Evolutionary conservation across 2,329 filamentous ascomycete genomes (phyloP).

Genomic region (Arthrobotrys iridis): DNA sequence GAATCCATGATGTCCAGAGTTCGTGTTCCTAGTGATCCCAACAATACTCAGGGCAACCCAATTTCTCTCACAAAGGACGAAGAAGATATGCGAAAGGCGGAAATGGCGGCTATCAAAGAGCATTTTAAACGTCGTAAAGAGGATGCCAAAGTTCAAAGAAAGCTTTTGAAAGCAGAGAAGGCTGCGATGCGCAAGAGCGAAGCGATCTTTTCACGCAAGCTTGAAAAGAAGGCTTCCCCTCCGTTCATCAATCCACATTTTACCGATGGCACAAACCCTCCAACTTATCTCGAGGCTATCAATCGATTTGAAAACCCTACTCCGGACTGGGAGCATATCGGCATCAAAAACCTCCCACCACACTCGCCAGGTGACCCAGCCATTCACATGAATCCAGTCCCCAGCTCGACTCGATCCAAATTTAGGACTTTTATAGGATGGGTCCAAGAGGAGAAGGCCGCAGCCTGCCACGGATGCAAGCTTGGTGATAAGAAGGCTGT

Average conservation of each 20-base stretch:
- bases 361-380: background rate
- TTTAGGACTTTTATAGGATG: background rate
- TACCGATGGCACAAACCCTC: background rate
- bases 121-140: conserved; percentile 22
- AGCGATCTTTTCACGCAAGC: background rate
- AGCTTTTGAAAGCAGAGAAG: conserved; percentile 7
- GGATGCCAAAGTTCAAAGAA: conserved; percentile 11
- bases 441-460: background rate
- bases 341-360: background rate
- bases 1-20: background rate
- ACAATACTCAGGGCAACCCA: background rate
- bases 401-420: background rate
- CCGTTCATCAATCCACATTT: background rate
- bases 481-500: background rate
- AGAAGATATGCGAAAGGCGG: conserved; percentile 16
- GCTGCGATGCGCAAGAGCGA: conserved; percentile 7
- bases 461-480: background rate
- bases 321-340: background rate
- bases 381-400: background rate
- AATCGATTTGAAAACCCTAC: background rate
- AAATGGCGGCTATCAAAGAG: conserved; percentile 9
- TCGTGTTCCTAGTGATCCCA: background rate
- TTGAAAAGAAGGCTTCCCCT: background rate
- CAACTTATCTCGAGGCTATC: background rate
- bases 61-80: conserved; percentile 24